Evolutionary conservation across 306 rosid genomes (phyloP), one percentile per base, ranked within the genome.

Genomic region (Inga leiocalycina): DNA sequence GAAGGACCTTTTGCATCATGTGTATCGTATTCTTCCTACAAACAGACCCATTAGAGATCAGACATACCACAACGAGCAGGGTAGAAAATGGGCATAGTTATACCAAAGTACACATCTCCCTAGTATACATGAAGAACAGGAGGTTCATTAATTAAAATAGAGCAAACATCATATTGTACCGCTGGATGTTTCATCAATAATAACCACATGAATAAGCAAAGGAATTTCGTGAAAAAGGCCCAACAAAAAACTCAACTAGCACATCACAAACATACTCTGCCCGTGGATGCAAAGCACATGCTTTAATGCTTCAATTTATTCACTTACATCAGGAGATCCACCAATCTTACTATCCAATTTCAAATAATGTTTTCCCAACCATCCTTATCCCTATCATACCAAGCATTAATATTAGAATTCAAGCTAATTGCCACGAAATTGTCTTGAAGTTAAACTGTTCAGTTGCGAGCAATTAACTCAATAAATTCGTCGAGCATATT

Each of bases 1-100:
- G 89, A 88, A 74, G 88, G 89, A 80, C 91, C 93, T 82, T 90
- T 90, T 5, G 93, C 89, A 82, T 90, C 93, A 82, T 90, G 91
- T 4, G 93, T 88, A 82, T 90, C 93, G 75, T 90, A 90, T 80
- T 90, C 93, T 73, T 90, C 93, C 93, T 90, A 45, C 19, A 78
- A 83, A 90, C 11, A 78, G 43, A 82, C 27, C 32, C 69, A 79
- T 24, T 74, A 22, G 32, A 59, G 65, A 20, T 20, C 65, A 84
- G 20, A 45, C 16, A 74, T 4, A 34, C 39, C 59, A 81, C 10
- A 62, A 79, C 54, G 67, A 54, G 73, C 22, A 20, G 35, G 17
- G 70, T 71, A 20, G 5, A 78, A 34, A 81, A 62, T 48, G 35
- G 32, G 70, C 71, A 79, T 46, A 45, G 57, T 8, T 32, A 44